Evolutionary conservation across 176 grass and related monocot species (phyloP).

Genomic region (Elymus sibiricus): DNA sequence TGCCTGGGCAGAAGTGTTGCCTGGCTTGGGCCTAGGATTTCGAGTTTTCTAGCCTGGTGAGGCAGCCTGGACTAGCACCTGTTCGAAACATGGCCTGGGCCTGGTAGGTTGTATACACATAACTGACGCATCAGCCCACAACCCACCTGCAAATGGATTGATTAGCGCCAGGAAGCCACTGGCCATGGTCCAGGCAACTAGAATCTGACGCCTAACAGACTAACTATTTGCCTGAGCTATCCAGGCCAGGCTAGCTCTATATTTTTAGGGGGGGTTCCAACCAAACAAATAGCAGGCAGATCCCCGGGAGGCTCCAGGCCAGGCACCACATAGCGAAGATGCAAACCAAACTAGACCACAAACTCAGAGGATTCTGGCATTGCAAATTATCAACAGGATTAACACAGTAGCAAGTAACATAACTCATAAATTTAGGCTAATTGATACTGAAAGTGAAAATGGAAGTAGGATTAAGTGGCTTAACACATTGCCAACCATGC

Average conservation of each 20-base stretch:
- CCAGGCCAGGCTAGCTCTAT: not conserved
- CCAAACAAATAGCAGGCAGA: not conserved
- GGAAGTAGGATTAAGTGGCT: conserved; percentile 13
- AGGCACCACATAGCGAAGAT: not conserved
- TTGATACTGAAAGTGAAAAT: not conserved
- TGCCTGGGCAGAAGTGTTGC: not conserved
- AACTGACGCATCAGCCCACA: not conserved
- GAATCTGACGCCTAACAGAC: not conserved
- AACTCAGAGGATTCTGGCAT: not conserved
- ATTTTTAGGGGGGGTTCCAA: not conserved
- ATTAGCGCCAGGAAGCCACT: not conserved
- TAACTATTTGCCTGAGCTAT: not conserved
- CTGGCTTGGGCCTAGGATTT: not conserved
- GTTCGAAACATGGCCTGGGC: not conserved
- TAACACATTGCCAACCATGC: not conserved
- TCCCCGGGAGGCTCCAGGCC: not conserved
- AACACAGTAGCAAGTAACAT: not conserved
- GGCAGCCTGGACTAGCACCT: not conserved
- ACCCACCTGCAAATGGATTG: not conserved
- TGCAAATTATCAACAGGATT: not conserved
- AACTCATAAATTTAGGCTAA: not conserved
- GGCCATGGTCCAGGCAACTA: not conserved
- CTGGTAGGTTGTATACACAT: not conserved
- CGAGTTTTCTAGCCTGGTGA: not conserved
- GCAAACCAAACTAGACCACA: not conserved